These are phyloP conservation scores for Pythium apleroticum DNA, from an alignment of 352 stramenopile species.

Conservation along the genomic window DNA sequence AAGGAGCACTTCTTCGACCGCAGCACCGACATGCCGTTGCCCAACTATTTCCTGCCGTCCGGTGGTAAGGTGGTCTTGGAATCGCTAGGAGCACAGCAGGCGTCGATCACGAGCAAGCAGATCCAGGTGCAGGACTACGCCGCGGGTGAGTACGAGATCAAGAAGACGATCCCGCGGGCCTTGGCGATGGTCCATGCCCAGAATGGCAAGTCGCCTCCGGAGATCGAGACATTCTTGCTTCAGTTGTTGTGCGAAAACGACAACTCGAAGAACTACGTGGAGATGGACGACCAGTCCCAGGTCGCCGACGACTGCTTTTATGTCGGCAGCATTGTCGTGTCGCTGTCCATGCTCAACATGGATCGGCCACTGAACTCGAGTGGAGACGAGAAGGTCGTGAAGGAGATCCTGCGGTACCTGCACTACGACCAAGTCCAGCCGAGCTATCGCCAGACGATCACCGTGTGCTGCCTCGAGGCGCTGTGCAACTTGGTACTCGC, in stretches of 20 bases:
- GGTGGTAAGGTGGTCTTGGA: constrained; percentile 83
- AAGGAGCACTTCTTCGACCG: constrained; percentile 89
- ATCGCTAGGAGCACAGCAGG: constrained; percentile 71
- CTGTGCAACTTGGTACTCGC: constrained; percentile 77
- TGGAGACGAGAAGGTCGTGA: constrained; percentile 52
- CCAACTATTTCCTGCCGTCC: constrained; percentile 85
- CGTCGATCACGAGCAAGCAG: constrained; percentile 80
- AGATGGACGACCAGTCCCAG: constrained; percentile 85
- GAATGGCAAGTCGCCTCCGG: constrained; percentile 72
- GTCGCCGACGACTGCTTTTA: constrained; percentile 87
- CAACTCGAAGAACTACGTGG: constrained; percentile 89
- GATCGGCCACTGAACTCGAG: constrained; percentile 53
- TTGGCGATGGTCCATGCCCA: constrained; percentile 77
- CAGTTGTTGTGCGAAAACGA: constrained; percentile 83
- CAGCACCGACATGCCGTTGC: constrained; percentile 78
- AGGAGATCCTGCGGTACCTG: constrained; percentile 76
- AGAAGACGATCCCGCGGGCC: constrained; percentile 78
- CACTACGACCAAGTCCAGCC: constrained; percentile 86
- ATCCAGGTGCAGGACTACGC: constrained; percentile 87
- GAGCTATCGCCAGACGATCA: constrained; percentile 81
- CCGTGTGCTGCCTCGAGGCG: constrained; percentile 77
- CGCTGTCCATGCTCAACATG: constrained; percentile 65
- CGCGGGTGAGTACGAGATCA: constrained; percentile 86
- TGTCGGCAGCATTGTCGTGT: constrained; percentile 74
- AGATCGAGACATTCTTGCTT: constrained; percentile 80